Evolutionary conservation across 257 asterid genomes (phyloP), one percentile per base, ranked within the genome.

Genomic region (Echites panduratus): DNA sequence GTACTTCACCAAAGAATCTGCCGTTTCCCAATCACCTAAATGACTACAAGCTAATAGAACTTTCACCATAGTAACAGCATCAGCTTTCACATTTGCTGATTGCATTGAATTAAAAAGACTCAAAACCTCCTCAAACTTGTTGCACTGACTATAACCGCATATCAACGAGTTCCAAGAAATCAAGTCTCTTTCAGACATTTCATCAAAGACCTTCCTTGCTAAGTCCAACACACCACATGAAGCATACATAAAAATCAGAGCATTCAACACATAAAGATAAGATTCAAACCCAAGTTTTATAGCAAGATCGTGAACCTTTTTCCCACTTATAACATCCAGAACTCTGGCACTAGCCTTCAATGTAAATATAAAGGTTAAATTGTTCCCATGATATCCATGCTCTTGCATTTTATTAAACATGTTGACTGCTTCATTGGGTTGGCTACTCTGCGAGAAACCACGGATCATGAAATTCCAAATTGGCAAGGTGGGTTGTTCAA

Each of bases 121-220:
- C 74, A 80, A 70, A 56, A 83, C 77, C 56, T 80, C 81, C 73
- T 48, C 43, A 68, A 38, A 75, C 64, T 56, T 71, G 66, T 76
- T 61, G 52, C 79, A 45, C 22, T 73, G 79, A 68, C 79, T 59
- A 73, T 83, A 83, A 65, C 87, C 87, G 47, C 87, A 83, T 53
- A 83, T 78, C 76, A 83, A 73, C 2, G 85, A 83, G 70, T 80
- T 83, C 87, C 87, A 83, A 45, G 87, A 80, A n/a, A 80, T 77
- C 64, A 80, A 73, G 64, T 83, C 87, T 68, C 57, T 75, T 0
- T 75, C 83, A 44, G 56, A 44, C 78, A 83, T 80, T 73, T 75
- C 85, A 66, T 80, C 81, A 35, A 83, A 80, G 32, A 76, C 14
- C 29, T 71, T 24, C 61, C 77, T 16, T 8, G 83, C 75, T 66